A percentile compares a stretch with the other conserved stretches of the same genome.
phyloP scores from a whole-genome alignment of 2,329 filamentous ascomycete species.

The Cylindrodendrum hubeiense region DNA sequence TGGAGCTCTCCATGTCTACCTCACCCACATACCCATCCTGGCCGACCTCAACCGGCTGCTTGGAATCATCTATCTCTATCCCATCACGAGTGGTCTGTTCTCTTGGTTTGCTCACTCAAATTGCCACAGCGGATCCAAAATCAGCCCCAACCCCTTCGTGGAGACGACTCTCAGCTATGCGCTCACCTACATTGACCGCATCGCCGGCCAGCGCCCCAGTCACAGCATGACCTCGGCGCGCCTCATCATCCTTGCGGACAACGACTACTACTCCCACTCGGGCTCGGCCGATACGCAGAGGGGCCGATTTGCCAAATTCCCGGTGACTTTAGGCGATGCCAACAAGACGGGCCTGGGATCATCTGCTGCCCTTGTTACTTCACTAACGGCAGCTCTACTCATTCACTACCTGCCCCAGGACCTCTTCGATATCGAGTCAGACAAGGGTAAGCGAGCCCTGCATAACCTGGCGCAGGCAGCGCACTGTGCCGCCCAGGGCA shows the following conservation, averaged over 20 bases:
- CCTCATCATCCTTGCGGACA: slow-evolving; percentile 92
- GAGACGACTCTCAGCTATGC: slow-evolving; percentile 91
- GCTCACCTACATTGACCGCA: slow-evolving; percentile 79
- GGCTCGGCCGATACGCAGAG: slow-evolving; percentile 45
- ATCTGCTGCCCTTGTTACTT: slow-evolving; percentile 92
- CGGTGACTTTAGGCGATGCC: slow-evolving; percentile 79
- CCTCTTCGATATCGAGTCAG: slow-evolving; percentile 68
- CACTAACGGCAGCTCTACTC: slow-evolving; percentile 83
- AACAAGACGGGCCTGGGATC: slow-evolving; percentile 98
- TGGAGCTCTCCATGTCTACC: slow-evolving; percentile 1
- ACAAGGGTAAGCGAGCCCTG: slow-evolving; percentile 69
- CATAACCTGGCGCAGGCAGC: slow-evolving; percentile 96
- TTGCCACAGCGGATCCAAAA: slow-evolving; percentile 56
- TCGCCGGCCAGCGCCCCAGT: slow-evolving; percentile 51
- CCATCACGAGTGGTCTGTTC: background rate
- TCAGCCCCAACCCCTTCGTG: slow-evolving; percentile 82
- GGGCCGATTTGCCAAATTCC: slow-evolving; percentile 81
- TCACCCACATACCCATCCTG: background rate
- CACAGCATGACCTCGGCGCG: slow-evolving; percentile 74
- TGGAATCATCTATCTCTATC: slow-evolving; percentile 1
- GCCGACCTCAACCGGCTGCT: slow-evolving; percentile 10
- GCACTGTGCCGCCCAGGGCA: slow-evolving; percentile 96
- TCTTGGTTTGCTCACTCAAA: slow-evolving; percentile 37
- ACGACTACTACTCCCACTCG: slow-evolving; percentile 90
- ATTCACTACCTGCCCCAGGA: slow-evolving; percentile 75